Percentiles rank a stretch among this genome's conserved stretches.
These are phyloP conservation scores for Spergularia marina DNA, from an alignment of 148 eudicot genomes.

Conservation along the genomic window DNA sequence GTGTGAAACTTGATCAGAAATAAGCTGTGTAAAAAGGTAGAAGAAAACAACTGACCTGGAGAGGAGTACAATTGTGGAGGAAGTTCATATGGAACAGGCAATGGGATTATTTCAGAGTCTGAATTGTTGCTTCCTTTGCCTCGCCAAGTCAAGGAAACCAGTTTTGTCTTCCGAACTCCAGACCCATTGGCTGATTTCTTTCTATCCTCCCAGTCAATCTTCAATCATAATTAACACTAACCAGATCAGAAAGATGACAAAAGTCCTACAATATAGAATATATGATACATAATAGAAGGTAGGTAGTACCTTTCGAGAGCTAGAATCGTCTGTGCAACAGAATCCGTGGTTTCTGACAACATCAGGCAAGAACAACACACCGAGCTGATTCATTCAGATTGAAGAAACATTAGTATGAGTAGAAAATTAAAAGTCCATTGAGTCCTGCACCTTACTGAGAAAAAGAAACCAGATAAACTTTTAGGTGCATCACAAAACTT, in stretches of 20 bases:
- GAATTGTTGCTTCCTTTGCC: constrained; percentile 34
- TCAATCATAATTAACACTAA: constrained; percentile 1
- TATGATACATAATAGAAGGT: not conserved
- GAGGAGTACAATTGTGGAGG: constrained; percentile 77
- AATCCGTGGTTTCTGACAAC: constrained; percentile 42
- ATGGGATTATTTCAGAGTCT: constrained; percentile 44
- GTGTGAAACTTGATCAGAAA: not conserved
- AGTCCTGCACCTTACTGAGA: not conserved
- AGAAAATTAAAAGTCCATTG: not conserved
- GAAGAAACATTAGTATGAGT: constrained; percentile 3
- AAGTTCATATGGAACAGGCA: constrained; percentile 89
- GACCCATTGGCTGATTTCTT: constrained; percentile 22
- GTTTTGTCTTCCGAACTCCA: constrained; percentile 46
- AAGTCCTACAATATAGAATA: not conserved
- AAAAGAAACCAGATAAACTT: not conserved
- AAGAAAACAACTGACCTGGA: constrained; percentile 44
- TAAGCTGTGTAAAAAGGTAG: not conserved
- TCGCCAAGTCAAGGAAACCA: constrained; percentile 65
- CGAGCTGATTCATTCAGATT: constrained; percentile 51
- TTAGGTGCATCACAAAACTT: too few relatives aligned
- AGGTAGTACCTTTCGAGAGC: constrained; percentile 39
- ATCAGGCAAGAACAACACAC: constrained; percentile 77
- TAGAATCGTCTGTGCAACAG: constrained; percentile 65
- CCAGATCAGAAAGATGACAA: not conserved
- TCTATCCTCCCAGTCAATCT: constrained; percentile 34